A percentile compares a stretch with the other conserved stretches of the same genome.
phyloP scores from a whole-genome alignment of 2,329 filamentous ascomycete genomes.

The Botrytis fragariae region DNA sequence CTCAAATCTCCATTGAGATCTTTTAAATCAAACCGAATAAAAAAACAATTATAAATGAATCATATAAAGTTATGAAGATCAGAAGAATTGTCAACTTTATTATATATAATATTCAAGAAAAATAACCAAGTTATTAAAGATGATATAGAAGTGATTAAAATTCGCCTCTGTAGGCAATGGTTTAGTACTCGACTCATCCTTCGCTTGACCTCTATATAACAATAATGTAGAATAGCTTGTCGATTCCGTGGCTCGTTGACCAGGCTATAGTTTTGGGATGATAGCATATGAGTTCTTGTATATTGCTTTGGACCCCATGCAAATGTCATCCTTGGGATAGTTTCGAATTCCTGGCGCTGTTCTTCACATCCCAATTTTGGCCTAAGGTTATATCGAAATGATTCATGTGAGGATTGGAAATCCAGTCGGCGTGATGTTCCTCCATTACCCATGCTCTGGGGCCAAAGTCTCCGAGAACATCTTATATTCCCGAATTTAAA shows the following conservation, averaged over 20 bases:
- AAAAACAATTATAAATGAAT: not conserved
- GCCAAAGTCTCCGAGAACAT: slow-evolving; percentile 21
- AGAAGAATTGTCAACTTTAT: not conserved
- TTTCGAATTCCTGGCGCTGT: too few species aligned
- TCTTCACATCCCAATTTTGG: not conserved
- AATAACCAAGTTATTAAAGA: not conserved
- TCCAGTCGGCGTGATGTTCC: slow-evolving; percentile 19
- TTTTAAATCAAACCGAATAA: not conserved
- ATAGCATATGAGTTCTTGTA: not conserved
- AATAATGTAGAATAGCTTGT: not conserved
- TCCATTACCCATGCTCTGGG: not conserved
- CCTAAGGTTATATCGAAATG: not conserved
- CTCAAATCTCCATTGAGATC: not conserved
- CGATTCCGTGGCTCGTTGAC: not conserved
- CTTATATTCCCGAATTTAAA: slow-evolving; percentile 1
- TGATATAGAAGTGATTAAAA: not conserved
- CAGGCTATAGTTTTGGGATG: not conserved
- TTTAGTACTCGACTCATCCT: not conserved
- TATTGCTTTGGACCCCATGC: not conserved
- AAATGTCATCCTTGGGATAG: not conserved
- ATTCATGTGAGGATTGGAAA: slow-evolving; percentile 8
- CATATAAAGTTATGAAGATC: not conserved
- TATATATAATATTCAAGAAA: not conserved
- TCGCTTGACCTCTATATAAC: not conserved
- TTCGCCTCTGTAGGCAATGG: not conserved